Conservation (phyloP, 2,329 filamentous ascomycete species). For the Diaporthe longicolla region DNA sequence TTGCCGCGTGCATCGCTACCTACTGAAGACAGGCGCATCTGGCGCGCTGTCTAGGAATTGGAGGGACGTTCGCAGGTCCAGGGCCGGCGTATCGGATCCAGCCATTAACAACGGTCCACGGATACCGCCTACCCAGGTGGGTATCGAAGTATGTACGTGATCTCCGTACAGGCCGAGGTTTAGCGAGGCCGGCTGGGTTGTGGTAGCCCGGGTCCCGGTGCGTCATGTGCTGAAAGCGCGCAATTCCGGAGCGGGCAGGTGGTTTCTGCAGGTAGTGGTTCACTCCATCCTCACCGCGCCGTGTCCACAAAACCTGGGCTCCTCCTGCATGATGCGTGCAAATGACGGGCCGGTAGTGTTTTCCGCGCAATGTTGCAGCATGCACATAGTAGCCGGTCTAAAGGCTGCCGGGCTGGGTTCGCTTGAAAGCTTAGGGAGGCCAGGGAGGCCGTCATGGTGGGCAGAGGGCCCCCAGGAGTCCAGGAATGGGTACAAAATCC, state of each 20-base stretch:
- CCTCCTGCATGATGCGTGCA: constrained; percentile 42
- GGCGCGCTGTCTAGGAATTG: not conserved
- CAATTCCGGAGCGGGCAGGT: constrained; percentile 4
- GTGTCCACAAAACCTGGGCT: constrained; percentile 35
- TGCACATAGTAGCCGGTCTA: not conserved
- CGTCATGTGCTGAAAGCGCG: not conserved
- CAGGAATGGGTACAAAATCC: constrained; percentile 21
- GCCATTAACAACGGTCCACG: constrained; percentile 5
- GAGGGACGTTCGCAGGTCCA: not conserved
- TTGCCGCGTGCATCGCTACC: constrained; percentile 14
- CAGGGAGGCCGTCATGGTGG: constrained; percentile 5
- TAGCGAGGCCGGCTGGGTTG: constrained; percentile 20
- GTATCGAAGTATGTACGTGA: constrained; percentile 18
- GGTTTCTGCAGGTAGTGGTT: not conserved
- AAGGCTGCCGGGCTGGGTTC: not conserved
- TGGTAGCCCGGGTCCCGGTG: not conserved
- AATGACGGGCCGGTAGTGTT: constrained; percentile 22
- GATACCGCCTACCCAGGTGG: not conserved
- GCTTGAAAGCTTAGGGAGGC: constrained; percentile 16
- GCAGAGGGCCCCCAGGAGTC: not conserved
- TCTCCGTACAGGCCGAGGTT: constrained; percentile 29
- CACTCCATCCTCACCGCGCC: not conserved
- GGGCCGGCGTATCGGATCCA: constrained; percentile 26
- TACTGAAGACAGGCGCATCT: constrained; percentile 15
- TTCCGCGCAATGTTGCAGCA: constrained; percentile 29